Conservation (phyloP, 805 yeast species). For the Priceomyces carsonii region DNA sequence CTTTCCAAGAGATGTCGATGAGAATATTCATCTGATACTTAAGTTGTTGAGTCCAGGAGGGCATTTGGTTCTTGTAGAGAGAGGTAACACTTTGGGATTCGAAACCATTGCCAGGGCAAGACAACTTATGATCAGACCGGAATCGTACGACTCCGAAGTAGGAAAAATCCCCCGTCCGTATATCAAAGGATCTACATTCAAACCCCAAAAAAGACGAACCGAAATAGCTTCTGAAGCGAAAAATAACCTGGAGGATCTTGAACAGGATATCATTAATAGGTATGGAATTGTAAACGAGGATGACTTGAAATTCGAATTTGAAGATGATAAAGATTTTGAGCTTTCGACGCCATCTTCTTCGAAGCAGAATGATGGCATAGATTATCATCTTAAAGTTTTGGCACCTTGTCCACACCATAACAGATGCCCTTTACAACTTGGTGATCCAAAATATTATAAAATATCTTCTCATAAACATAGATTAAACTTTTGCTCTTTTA, state of each 20-base stretch:
- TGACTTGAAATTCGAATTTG: conserved; percentile 51
- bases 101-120: conserved; percentile 89
- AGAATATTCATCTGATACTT: conserved; percentile 58
- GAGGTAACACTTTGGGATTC: conserved; percentile 89
- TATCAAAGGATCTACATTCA: conserved; percentile 47
- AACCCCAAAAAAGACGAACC: conserved; percentile 38
- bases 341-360: conserved; percentile 21
- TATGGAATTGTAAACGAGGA: conserved; percentile 44
- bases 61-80: conserved; percentile 72
- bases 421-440: conserved; percentile 80
- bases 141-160: conserved; percentile 50
- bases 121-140: conserved; percentile 88
- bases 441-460: conserved; percentile 66
- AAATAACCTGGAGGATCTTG: conserved; percentile 11
- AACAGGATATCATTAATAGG: conserved; percentile 33
- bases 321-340: conserved; percentile 32
- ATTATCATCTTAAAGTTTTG: conserved; percentile 61
- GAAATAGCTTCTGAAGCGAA: conserved; percentile 29
- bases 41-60: conserved; percentile 75
- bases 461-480: conserved; percentile 57
- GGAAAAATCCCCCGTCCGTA: conserved; percentile 75
- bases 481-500: conserved; percentile 74
- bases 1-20: conserved; percentile 76
- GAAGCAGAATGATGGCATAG: conserved; percentile 23
- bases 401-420: conserved; percentile 94